Base-by-base conservation (phyloP, 768 basidiomycete genomes). In the Leccinellum albellum region DNA sequence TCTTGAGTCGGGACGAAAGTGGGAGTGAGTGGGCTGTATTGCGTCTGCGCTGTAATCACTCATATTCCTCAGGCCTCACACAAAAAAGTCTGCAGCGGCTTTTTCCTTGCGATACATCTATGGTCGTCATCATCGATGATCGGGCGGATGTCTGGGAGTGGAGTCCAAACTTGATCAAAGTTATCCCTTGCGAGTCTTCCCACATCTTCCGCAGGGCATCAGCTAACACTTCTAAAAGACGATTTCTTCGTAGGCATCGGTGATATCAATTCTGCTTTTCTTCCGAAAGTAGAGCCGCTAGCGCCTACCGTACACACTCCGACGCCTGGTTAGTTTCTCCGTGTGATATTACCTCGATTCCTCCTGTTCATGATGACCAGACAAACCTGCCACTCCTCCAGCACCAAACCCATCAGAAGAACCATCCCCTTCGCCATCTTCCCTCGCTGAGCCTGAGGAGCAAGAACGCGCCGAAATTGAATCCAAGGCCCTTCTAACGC, bases 81-180 rank as follows among this genome's bases (percentile, higher is more conserved):
- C 88, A 91, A 71, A 99, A 99, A 74, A 92, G 86, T 67, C 73
- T 99, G 23, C 87, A 93, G 69, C 81, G 97, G 28, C 74, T 99
- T 49, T 99, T 99, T 69, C 97, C 97, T 6, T 94, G 91, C 55
- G 96, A 98, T 73, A 94, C 91, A 37, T 94, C 92, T 24, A 99
- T 97, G 96, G 96, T 98, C 1, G 96, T 98, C 63, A 91, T 99
- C 64, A 98, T 99, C 57, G 97, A 99, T 73, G 97, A 99, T 74
- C 87, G 97, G 24, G 89, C 93, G 4, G 97, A 99, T 68, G 96
- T 99, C 31, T 99, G 97, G 97, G 91, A 94, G 66, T 94, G 94
- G 84, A 91, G 91, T 66, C 94, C 95, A 2, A 98, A 99, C 73
- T 79, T 99, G 37, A 82, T 98, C 69, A 96, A 98, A 78, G 96